Evolutionary conservation across 2,329 filamentous ascomycete species (phyloP).

Genomic region (Hypoxylon sp.): DNA sequence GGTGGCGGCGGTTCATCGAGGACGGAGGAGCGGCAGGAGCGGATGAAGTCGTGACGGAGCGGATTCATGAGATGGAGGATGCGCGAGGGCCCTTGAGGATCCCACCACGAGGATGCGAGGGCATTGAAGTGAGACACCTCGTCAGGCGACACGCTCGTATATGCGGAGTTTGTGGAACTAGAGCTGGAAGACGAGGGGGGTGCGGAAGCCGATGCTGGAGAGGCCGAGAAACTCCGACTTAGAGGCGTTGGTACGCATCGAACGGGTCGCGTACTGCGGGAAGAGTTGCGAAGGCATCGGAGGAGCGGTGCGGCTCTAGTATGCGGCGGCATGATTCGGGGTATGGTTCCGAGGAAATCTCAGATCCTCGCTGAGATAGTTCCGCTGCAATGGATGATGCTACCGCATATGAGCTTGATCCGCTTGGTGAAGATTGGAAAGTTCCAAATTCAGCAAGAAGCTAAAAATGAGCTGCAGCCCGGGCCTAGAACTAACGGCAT

Average conservation of each 20-base stretch:
- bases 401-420: background rate
- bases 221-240: constrained; percentile 39
- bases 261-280: background rate
- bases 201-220: constrained; percentile 24
- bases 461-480: constrained; percentile 22
- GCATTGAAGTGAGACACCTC: constrained; percentile 96
- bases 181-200: constrained; percentile 43
- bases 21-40: constrained; percentile 74
- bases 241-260: constrained; percentile 11
- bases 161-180: constrained; percentile 53
- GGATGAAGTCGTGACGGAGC: constrained; percentile 92
- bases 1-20: constrained; percentile 57
- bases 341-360: background rate
- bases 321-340: constrained; percentile 39
- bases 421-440: constrained; percentile 25
- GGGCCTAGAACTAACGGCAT: constrained; percentile 20
- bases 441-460: constrained; percentile 34
- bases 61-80: constrained; percentile 99
- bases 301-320: constrained; percentile 29
- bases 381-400: background rate
- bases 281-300: constrained; percentile 20
- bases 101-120: constrained; percentile 97
- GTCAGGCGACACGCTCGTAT: constrained; percentile 84
- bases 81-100: constrained; percentile 91
- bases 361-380: background rate